Evolutionary conservation across 2,329 filamentous ascomycete genomes (phyloP).

Genomic region (Tolypocladium ovalisporum): DNA sequence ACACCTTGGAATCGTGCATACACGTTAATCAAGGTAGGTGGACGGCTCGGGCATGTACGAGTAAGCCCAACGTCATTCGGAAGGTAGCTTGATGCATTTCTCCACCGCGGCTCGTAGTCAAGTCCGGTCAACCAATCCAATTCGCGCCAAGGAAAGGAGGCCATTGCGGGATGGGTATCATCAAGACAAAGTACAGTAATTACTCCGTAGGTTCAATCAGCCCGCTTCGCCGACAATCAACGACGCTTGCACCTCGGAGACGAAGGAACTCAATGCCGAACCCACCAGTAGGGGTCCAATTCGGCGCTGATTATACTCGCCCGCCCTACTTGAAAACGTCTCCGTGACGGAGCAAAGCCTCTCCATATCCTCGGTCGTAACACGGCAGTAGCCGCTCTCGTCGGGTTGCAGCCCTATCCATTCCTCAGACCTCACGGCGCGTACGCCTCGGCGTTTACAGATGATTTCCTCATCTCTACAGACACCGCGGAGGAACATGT

Average conservation of each 20-base stretch:
- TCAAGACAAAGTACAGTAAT: not conserved
- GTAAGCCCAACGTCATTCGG: not conserved
- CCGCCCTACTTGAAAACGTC: conserved; percentile 24
- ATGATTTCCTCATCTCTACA: too few species aligned
- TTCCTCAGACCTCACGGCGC: too few species aligned
- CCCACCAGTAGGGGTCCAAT: too few species aligned
- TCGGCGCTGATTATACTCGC: conserved; percentile 4
- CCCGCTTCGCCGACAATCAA: not conserved
- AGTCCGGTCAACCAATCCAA: not conserved
- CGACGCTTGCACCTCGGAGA: not conserved
- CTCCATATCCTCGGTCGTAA: too few species aligned
- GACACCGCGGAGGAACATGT: too few species aligned
- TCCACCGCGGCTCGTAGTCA: not conserved
- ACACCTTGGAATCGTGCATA: not conserved
- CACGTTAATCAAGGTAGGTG: too few species aligned
- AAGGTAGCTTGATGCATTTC: not conserved
- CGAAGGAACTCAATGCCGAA: not conserved
- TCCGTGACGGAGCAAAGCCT: too few species aligned
- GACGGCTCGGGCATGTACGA: not conserved
- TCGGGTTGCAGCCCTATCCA: too few species aligned
- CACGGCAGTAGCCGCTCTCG: too few species aligned
- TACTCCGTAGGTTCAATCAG: not conserved
- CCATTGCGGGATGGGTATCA: not conserved
- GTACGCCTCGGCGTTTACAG: too few species aligned
- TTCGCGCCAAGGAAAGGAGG: not conserved